These are phyloP conservation scores for Bipolaris oryzae DNA, from an alignment of 2,329 filamentous ascomycete genomes.

Conservation along the genomic window DNA sequence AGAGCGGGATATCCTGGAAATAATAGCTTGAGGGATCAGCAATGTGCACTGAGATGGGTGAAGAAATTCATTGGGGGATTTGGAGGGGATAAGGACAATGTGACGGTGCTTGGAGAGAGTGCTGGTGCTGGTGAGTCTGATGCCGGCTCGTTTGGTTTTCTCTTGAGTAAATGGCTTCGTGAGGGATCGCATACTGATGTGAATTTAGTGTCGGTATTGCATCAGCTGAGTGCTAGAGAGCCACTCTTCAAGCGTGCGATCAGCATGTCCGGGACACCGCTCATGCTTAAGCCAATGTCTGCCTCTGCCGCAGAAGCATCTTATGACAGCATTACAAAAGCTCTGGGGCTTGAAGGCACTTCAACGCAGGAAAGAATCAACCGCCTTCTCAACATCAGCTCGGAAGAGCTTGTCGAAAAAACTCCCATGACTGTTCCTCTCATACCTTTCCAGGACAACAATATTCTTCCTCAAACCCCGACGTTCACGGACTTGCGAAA, in stretches of 20 bases:
- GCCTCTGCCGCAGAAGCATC: slow-evolving; percentile 46
- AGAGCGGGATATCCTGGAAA: slow-evolving; percentile 45
- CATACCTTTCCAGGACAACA: slow-evolving; percentile 51
- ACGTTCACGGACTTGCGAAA: slow-evolving; percentile 16
- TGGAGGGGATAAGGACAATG: slow-evolving; percentile 42
- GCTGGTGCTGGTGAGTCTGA: slow-evolving; percentile 51
- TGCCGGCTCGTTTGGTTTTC: too few relatives aligned
- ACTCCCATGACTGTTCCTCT: slow-evolving; percentile 45
- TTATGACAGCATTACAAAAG: slow-evolving; percentile 49
- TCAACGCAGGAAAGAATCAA: slow-evolving; percentile 48
- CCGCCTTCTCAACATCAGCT: slow-evolving; percentile 45
- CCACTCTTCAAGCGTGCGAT: slow-evolving; percentile 31
- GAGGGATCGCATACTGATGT: slow-evolving; percentile 3
- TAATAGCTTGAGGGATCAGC: slow-evolving; percentile 39
- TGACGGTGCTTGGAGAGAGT: slow-evolving; percentile 53
- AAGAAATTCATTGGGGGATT: slow-evolving; percentile 40
- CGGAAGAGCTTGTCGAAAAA: slow-evolving; percentile 48
- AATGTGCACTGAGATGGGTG: slow-evolving; percentile 45
- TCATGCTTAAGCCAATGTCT: slow-evolving; percentile 50
- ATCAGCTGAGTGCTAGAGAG: slow-evolving; percentile 26
- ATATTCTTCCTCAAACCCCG: slow-evolving; percentile 41
- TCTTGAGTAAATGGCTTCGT: neutral
- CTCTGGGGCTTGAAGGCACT: slow-evolving; percentile 45
- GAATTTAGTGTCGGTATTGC: slow-evolving; percentile 20
- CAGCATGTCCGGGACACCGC: slow-evolving; percentile 36